Conservation (phyloP, 2,329 filamentous ascomycete genomes). For the Fusarium protoensiforme region DNA sequence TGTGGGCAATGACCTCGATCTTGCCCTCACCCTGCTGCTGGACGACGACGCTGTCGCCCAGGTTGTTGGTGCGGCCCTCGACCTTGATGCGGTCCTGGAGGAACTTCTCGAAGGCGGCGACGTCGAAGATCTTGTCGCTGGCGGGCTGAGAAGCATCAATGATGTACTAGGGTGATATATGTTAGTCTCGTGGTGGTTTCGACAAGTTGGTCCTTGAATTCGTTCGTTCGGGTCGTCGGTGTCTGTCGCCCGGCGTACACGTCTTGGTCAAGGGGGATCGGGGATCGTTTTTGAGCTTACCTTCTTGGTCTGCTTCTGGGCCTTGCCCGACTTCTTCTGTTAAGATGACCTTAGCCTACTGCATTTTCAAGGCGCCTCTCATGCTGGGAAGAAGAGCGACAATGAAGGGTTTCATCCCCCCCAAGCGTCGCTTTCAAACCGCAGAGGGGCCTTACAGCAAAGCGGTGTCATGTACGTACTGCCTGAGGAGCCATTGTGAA, state of each 20-base stretch:
- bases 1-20: slow-evolving; percentile 97
- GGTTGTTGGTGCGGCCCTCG: slow-evolving; percentile 97
- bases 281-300: slow-evolving; percentile 55
- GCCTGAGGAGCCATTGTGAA: slow-evolving; percentile 84
- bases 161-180: slow-evolving; percentile 75
- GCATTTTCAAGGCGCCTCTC: slow-evolving; percentile 58
- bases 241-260: background rate
- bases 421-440: background rate
- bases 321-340: slow-evolving; percentile 75
- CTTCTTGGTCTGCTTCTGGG: slow-evolving; percentile 89
- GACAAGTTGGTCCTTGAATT: background rate
- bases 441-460: slow-evolving; percentile 82
- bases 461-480: slow-evolving; percentile 89
- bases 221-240: background rate
- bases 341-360: slow-evolving; percentile 93
- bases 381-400: background rate
- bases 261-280: background rate
- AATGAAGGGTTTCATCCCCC: background rate
- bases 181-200: slow-evolving; percentile 28
- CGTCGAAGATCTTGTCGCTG: slow-evolving; percentile 99
- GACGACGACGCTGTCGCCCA: slow-evolving; percentile 93
- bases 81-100: slow-evolving; percentile 99
- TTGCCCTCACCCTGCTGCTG: slow-evolving; percentile 94
- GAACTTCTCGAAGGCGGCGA: slow-evolving; percentile 99
- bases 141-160: slow-evolving; percentile 99